These are phyloP conservation scores for Tritrichomonas musculus DNA, from an alignment of 208 protist genomes.

Conservation along the genomic window DNA sequence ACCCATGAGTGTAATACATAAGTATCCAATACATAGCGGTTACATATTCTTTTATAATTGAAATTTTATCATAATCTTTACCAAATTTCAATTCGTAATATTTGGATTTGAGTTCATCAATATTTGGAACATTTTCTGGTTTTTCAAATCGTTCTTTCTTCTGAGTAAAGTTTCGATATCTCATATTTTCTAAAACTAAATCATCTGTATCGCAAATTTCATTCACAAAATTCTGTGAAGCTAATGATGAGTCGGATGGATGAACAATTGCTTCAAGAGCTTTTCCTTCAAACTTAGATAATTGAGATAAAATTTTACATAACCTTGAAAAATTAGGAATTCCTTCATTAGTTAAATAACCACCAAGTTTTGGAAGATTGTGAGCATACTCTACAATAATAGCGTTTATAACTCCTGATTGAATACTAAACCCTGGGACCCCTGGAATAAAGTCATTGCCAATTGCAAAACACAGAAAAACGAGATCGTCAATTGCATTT, in stretches of 20 bases:
- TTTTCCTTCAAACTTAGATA: neutral
- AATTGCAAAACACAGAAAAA: slow-evolving; percentile 72
- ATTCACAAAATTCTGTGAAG: neutral
- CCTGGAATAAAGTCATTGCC: slow-evolving; percentile 97
- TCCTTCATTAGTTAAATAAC: slow-evolving; percentile 61
- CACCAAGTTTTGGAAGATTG: slow-evolving; percentile 60
- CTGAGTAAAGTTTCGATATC: neutral
- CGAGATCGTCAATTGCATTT: slow-evolving; percentile 50
- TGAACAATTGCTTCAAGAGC: neutral
- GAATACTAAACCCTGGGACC: slow-evolving; percentile 81
- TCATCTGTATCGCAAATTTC: neutral
- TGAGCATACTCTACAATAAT: slow-evolving; percentile 72
- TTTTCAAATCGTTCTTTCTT: neutral
- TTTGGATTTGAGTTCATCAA: neutral
- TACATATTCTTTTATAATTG: slow-evolving; percentile 65
- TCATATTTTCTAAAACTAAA: neutral
- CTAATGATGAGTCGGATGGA: neutral
- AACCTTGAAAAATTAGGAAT: neutral
- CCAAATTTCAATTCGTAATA: slow-evolving; percentile 15
- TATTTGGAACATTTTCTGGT: neutral
- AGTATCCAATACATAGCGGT: slow-evolving; percentile 95
- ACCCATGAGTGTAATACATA: slow-evolving; percentile 94
- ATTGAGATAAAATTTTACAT: neutral
- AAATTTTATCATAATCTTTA: neutral
- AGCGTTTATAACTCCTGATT: slow-evolving; percentile 71